Percentiles rank a stretch among this genome's conserved stretches.
Conservation (phyloP, 441 rosid genomes). For the Adansonia madagascariensis region DNA sequence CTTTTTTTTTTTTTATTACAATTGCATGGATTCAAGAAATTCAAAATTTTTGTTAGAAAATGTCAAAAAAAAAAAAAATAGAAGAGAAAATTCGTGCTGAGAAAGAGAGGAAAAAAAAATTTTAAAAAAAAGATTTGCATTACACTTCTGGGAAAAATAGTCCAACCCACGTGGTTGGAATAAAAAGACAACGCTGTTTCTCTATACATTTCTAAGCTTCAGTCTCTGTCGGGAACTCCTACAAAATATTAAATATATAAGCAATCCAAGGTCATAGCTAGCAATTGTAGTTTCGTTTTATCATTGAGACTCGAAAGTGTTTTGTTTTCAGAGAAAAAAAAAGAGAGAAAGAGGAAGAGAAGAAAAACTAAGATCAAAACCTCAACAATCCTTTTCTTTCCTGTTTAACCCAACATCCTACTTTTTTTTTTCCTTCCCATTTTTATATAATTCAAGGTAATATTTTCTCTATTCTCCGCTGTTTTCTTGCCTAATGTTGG, state of each 20-base stretch:
- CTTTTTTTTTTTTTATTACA: neutral
- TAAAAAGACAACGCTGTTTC: neutral
- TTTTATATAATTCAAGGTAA: neutral
- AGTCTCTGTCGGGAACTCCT: neutral
- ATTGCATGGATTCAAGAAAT: neutral
- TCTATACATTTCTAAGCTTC: neutral
- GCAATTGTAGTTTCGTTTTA: conserved; percentile 14
- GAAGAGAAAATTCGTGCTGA: too few species aligned
- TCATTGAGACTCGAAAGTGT: conserved; percentile 5
- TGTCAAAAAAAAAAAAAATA: neutral
- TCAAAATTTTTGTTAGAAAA: neutral
- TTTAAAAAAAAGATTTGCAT: neutral
- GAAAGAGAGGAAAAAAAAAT: neutral
- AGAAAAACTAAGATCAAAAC: neutral
- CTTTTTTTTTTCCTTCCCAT: neutral
- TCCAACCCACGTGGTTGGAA: conserved; percentile 49
- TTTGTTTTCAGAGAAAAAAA: neutral
- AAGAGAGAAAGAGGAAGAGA: neutral
- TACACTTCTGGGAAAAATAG: neutral
- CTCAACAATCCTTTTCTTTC: neutral
- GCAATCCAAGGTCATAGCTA: conserved; percentile 1
- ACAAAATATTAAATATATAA: conserved; percentile 7
- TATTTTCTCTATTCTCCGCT: neutral
- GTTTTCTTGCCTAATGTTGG: neutral
- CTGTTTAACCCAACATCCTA: neutral